Percentiles rank a stretch among this genome's conserved stretches.
These are phyloP conservation scores for Ambrosia trifida DNA, from an alignment of 129 eudicot genomes.

Conservation along the genomic window DNA sequence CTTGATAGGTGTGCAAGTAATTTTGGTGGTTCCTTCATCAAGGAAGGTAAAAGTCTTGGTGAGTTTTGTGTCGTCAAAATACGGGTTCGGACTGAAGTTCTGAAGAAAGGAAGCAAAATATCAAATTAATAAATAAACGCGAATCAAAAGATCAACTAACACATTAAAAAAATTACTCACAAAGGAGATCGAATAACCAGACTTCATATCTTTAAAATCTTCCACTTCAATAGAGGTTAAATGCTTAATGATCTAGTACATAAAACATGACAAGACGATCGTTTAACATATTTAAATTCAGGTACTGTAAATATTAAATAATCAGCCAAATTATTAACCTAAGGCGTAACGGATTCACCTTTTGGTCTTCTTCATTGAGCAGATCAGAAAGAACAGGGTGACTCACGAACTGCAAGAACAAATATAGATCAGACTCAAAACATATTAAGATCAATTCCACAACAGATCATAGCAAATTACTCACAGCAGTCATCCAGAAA, in stretches of 20 bases:
- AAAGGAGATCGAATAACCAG: slow-evolving; percentile 75
- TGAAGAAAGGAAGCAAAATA: slow-evolving; percentile 26
- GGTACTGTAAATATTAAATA: too few species aligned
- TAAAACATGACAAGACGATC: slow-evolving; percentile 3
- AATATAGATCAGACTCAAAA: slow-evolving; percentile 3
- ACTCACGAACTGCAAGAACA: slow-evolving; percentile 66
- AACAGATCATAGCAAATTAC: slow-evolving; percentile 23
- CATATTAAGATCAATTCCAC: background rate
- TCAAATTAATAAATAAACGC: background rate
- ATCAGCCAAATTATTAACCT: background rate
- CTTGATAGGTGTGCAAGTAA: slow-evolving; percentile 63
- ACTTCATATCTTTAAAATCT: slow-evolving; percentile 75
- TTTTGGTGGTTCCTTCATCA: slow-evolving; percentile 65
- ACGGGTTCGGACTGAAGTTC: slow-evolving; percentile 67
- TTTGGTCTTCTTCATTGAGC: slow-evolving; percentile 76
- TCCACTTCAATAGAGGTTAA: slow-evolving; percentile 72
- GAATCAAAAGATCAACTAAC: background rate
- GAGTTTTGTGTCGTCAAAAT: slow-evolving; percentile 73
- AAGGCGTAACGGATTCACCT: slow-evolving; percentile 43
- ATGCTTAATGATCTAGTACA: slow-evolving; percentile 63
- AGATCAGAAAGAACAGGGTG: slow-evolving; percentile 79
- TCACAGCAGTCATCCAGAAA: slow-evolving; percentile 83
- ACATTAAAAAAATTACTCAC: slow-evolving; percentile 40
- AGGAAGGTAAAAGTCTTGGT: slow-evolving; percentile 73
- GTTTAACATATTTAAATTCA: background rate